phyloP scores from a whole-genome alignment of 108 stramenopile genomes.

The Pseudonitzschia delicatissima region DNA sequence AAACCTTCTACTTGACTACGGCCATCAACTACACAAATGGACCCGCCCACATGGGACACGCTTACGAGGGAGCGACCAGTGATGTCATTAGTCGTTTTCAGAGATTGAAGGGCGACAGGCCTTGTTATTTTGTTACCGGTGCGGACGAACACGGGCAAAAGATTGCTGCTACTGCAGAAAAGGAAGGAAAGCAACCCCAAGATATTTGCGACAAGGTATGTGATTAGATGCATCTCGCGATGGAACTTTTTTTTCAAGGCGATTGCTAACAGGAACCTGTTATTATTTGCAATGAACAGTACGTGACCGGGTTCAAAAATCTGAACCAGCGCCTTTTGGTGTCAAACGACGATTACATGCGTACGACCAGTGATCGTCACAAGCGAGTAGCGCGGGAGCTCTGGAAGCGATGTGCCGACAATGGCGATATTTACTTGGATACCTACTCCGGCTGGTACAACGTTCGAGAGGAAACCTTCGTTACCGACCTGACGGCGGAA shows the following conservation, averaged over 20 bases:
- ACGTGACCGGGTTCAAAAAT: constrained; percentile 84
- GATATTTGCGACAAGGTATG: constrained; percentile 90
- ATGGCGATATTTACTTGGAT: constrained; percentile 92
- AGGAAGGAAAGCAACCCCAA: constrained; percentile 75
- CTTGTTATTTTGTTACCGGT: constrained; percentile 91
- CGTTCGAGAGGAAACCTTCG: constrained; percentile 96
- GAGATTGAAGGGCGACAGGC: constrained; percentile 55
- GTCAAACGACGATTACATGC: constrained; percentile 94
- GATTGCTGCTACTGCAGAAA: constrained; percentile 93
- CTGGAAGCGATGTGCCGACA: constrained; percentile 84
- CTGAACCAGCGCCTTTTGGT: constrained; percentile 91
- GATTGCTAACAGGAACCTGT: not conserved
- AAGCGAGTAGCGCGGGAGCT: constrained; percentile 81
- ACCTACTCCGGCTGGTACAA: constrained; percentile 96
- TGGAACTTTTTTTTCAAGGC: not conserved
- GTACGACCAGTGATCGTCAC: constrained; percentile 92
- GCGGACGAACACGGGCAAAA: constrained; percentile 99
- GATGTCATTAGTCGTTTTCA: constrained; percentile 92
- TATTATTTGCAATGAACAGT: constrained; percentile 31
- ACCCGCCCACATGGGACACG: constrained; percentile 98
- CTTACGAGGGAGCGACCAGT: constrained; percentile 92
- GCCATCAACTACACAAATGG: constrained; percentile 99
- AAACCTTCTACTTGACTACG: constrained; percentile 92
- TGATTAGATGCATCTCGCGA: no score
- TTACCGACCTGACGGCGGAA: constrained; percentile 92